Evolutionary conservation across 1,139 yeast species (phyloP), one percentile per base, ranked within the genome.

Genomic region (Saccharomyces hybrid): DNA sequence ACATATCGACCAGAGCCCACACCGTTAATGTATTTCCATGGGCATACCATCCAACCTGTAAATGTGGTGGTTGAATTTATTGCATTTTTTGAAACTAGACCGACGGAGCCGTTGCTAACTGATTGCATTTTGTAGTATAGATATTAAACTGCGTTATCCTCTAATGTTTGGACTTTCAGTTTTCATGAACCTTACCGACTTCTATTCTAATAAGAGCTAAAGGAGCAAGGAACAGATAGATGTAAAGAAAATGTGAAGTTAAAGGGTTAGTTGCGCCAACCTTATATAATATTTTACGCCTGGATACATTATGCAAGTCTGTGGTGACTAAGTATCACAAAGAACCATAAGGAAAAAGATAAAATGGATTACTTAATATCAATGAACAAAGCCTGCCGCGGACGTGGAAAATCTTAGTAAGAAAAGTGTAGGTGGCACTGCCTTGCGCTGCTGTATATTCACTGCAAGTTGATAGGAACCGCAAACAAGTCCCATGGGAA

Each of bases 1-100:
- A 46, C 57, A 32, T 55, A 55, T 7, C 52, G 55, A 11, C 59
- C 59, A 20, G 57, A 57, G n/a, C 59, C 59, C 41, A 51, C 42
- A 34, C 8, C 42, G 42, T 34, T 34, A 5, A 34, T 34, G 4
- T 34, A 34, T 34, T 34, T 34, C 42, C 42, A 34, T 34, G 42
- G 42, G 13, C 42, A 34, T 34, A 5, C 42, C 20, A 34, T 11
- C 42, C 42, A 34, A 7, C 20, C 42, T 7, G 42, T 14, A 14
- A 34, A 34, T 7, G 20, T 34, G 11, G 42, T 3, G 2, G 23
- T 11, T 7, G 42, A 34, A 14, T 14, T 34, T 2, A 34, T 14
- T 14, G 42, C 11, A 34, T 34, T 14, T 34, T 14, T 34, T 2
- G 42, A 34, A 34, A 34, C 42, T 34, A 34, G 11, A 7, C 5